Conservation (phyloP, 1,284 basidiomycete species). For the Phylloporus gajari region DNA sequence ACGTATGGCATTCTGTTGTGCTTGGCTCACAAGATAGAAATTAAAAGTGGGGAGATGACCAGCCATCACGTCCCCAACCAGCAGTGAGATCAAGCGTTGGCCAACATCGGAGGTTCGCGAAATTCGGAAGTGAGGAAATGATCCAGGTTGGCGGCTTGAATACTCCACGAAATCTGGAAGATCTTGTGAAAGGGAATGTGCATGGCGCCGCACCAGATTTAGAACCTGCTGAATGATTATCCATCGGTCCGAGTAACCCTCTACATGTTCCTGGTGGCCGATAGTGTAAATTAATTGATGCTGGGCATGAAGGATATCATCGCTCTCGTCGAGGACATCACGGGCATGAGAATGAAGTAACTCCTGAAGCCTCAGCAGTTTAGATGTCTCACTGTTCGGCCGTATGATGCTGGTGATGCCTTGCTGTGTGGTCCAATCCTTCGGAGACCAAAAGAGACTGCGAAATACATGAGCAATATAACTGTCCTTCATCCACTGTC, state of each 20-base stretch:
- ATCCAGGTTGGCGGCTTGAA: conserved; percentile 7
- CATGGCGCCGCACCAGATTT: conserved; percentile 25
- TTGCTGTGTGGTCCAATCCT: too few relatives aligned
- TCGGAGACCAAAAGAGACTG: too few relatives aligned
- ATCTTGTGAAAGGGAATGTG: conserved; percentile 1
- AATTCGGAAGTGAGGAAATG: conserved; percentile 50
- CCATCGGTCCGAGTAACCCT: conserved; percentile 60
- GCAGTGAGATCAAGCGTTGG: conserved; percentile 29
- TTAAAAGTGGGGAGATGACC: conserved; percentile 30
- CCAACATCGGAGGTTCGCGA: conserved; percentile 36
- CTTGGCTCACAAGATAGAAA: conserved; percentile 12
- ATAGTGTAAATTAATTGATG: conserved; percentile 61
- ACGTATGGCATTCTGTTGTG: conserved; percentile 26
- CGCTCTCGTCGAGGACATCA: conserved; percentile 63
- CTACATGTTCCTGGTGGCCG: conserved; percentile 50
- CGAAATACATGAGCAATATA: too few relatives aligned
- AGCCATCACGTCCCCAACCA: conserved; percentile 45
- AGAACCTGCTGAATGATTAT: conserved; percentile 52
- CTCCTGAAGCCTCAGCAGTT: background rate
- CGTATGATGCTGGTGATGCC: too few relatives aligned
- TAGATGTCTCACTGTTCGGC: too few relatives aligned
- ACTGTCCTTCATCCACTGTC: too few relatives aligned
- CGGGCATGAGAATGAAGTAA: conserved; percentile 37
- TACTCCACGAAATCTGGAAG: conserved; percentile 22
- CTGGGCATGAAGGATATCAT: conserved; percentile 57